Base-by-base conservation (phyloP, 2,329 filamentous ascomycete species). In the Talaromyces albobiverticillius region DNA sequence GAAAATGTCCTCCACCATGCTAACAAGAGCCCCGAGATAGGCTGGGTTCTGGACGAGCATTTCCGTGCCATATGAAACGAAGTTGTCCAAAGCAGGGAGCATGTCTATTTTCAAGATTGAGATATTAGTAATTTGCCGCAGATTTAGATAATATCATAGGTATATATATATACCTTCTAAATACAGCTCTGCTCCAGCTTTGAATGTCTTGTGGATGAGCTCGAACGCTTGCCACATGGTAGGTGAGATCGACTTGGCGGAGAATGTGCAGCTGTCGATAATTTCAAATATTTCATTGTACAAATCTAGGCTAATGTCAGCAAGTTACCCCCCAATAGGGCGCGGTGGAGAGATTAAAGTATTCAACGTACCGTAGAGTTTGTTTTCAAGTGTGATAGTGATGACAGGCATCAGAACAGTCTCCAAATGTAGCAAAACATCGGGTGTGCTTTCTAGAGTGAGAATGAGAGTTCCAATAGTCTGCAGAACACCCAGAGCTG, bases 151-250 rank as follows among this genome's bases (percentile, higher is more conserved):
- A n/a, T n/a, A n/a, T n/a, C n/a, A 29, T 22, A 53, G 1, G 18
- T 38, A 32, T 16, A 32, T 23, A 47, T 32, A 48, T 60, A 57
- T 64, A 75, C 73, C 75, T 74, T 99, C 94, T 13, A 99, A 84
- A 69, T 99, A 99, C 43, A 97, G 83, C 77, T 99, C 93, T 32
- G 93, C 94, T 38, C 94, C 94, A 55, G 90, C 89, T 76, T 97
- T 97, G 80, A 99, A 99, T 1, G 93, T 96, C 61, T 89, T 85
- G 75, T 97, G 93, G 59, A 99, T 95, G 42, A 97, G 82, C 75
- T 96, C 92, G 70, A 99, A 99, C 2, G 94, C 93, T 73, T 93
- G 87, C 94, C 94, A 99, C 94, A 99, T 99, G 40, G 90, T 95
- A 9, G 88, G 85, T 1, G 94, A 96, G 62, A 99, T 97, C 55